phyloP scores from a whole-genome alignment of 1,284 basidiomycete species.

The Sanghuangporus sanghuang region DNA sequence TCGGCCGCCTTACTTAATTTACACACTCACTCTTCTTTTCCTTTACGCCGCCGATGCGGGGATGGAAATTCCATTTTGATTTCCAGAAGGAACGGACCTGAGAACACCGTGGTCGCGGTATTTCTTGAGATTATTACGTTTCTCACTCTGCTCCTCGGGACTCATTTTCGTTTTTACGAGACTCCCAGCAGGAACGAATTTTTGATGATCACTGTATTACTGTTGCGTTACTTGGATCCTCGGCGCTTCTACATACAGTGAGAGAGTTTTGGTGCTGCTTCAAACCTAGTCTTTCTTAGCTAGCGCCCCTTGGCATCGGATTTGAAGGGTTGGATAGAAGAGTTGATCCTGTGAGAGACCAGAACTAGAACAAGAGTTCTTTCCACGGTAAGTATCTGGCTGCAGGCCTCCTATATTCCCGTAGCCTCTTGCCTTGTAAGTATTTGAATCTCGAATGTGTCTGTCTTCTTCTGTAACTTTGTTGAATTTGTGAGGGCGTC shows the following conservation, averaged over 20 bases:
- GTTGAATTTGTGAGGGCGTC: neutral
- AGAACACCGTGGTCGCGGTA: neutral
- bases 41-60: neutral
- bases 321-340: neutral
- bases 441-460: neutral
- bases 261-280: neutral
- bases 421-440: neutral
- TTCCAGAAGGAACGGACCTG: neutral
- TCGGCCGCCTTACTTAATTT: neutral
- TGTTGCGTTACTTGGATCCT: neutral
- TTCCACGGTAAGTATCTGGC: neutral
- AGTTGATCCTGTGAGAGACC: neutral
- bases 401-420: neutral
- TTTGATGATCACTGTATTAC: neutral
- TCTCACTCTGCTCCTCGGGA: neutral
- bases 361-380: neutral
- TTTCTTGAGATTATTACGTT: neutral
- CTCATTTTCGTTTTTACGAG: neutral
- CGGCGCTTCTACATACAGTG: neutral
- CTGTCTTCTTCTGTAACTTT: neutral
- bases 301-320: neutral
- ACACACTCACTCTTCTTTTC: neutral
- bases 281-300: neutral
- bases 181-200: neutral
- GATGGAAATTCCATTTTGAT: neutral